phyloP scores from a whole-genome alignment of 495 filamentous ascomycete genomes.

The Penicillium chermesinum region DNA sequence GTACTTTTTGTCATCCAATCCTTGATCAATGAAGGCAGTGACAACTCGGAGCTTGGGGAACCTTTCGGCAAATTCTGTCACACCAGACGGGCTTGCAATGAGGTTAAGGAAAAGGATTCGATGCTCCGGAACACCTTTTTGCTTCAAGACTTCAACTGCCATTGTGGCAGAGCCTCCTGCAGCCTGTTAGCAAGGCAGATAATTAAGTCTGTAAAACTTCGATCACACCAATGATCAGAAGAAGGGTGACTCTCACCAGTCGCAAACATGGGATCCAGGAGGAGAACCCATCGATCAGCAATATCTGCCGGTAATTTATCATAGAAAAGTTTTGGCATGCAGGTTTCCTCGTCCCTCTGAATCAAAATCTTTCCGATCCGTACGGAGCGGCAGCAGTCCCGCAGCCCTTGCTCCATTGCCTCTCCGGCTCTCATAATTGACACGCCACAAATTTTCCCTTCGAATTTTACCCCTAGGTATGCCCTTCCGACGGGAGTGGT shows the following conservation, averaged over 20 bases:
- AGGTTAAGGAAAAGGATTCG: conserved; percentile 93
- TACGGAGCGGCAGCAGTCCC: conserved; percentile 94
- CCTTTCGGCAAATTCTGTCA: conserved; percentile 79
- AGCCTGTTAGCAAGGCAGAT: conserved; percentile 6
- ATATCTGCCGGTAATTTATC: conserved; percentile 96
- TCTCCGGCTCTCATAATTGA: conserved; percentile 98
- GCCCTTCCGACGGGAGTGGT: conserved; percentile 83
- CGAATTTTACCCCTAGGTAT: conserved; percentile 90
- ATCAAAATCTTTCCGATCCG: conserved; percentile 98
- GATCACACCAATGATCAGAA: background rate
- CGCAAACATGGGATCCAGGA: conserved; percentile 98
- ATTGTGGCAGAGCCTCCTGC: conserved; percentile 91
- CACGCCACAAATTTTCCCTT: conserved; percentile 97
- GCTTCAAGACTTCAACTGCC: conserved; percentile 87
- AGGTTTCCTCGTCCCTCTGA: conserved; percentile 93
- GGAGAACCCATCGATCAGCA: conserved; percentile 81
- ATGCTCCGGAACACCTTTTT: conserved; percentile 87
- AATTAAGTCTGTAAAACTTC: background rate
- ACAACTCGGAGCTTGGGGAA: conserved; percentile 92
- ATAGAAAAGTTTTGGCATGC: conserved; percentile 87
- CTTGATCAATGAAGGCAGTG: conserved; percentile 94
- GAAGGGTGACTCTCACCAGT: conserved; percentile 59
- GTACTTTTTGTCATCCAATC: conserved; percentile 95
- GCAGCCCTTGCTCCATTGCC: conserved; percentile 94
- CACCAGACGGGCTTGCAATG: conserved; percentile 90